Evolutionary conservation across 2,329 filamentous ascomycete genomes (phyloP).

Genomic region (Fusarium algeriense): DNA sequence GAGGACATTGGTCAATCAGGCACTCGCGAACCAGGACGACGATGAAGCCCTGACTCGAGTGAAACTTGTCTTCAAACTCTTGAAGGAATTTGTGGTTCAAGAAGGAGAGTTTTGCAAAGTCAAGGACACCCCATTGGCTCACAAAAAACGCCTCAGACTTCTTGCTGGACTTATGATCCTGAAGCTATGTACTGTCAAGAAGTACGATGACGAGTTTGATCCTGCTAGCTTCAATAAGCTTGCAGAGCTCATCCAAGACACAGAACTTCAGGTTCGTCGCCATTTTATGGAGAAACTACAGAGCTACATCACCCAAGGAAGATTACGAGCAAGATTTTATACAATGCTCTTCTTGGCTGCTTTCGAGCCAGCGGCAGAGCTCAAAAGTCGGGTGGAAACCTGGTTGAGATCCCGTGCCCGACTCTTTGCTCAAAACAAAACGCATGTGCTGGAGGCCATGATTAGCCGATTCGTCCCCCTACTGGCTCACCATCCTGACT

Average conservation of each 20-base stretch:
- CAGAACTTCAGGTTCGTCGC: constrained; percentile 77
- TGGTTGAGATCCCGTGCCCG: constrained; percentile 89
- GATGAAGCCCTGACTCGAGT: constrained; percentile 70
- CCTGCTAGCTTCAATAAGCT: constrained; percentile 83
- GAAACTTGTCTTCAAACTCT: constrained; percentile 78
- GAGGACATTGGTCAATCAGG: constrained; percentile 86
- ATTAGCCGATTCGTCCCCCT: constrained; percentile 88
- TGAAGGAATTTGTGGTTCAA: constrained; percentile 80
- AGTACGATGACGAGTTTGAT: constrained; percentile 80
- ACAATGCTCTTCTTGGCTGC: constrained; percentile 90
- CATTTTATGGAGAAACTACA: constrained; percentile 88
- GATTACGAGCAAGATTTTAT: constrained; percentile 82
- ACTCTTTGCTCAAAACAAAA: constrained; percentile 69
- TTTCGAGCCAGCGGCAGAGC: constrained; percentile 82
- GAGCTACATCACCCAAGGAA: constrained; percentile 84
- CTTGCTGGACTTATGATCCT: constrained; percentile 83
- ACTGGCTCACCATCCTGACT: constrained; percentile 94
- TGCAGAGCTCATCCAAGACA: constrained; percentile 84
- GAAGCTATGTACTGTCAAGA: constrained; percentile 83
- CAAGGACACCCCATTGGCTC: constrained; percentile 79
- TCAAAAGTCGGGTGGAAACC: constrained; percentile 82
- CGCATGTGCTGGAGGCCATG: constrained; percentile 79
- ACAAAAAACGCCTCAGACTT: constrained; percentile 84
- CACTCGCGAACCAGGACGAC: constrained; percentile 71
- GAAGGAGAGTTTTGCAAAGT: constrained; percentile 85